These are phyloP conservation scores for Pseudoneurospora amorphoporcata DNA, from an alignment of 495 filamentous ascomycete species.

Conservation along the genomic window DNA sequence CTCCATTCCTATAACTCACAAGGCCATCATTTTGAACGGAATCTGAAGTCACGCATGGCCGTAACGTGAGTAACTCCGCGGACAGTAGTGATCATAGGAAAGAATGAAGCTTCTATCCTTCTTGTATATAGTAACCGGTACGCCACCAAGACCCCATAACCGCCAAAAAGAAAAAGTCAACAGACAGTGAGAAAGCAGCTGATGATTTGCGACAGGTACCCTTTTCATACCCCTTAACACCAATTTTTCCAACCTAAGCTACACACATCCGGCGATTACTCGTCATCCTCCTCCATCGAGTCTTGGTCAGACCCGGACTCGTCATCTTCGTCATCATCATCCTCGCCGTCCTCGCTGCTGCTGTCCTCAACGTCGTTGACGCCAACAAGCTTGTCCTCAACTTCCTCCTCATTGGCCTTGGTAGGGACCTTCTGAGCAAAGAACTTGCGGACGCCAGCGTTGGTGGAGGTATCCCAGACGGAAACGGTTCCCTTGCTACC, in stretches of 20 bases:
- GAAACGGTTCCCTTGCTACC: constrained; percentile 91
- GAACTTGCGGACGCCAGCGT: constrained; percentile 72
- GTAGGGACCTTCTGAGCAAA: constrained; percentile 64
- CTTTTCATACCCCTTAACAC: not conserved
- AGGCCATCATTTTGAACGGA: not conserved
- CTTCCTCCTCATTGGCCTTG: constrained; percentile 40
- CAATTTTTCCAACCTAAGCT: not conserved
- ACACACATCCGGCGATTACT: not conserved
- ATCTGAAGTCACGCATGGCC: not conserved
- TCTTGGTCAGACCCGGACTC: constrained; percentile 68
- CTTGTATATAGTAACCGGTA: not conserved
- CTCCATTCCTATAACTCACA: not conserved
- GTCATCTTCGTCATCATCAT: constrained; percentile 42
- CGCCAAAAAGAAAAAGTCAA: not conserved
- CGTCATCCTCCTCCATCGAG: constrained; percentile 80
- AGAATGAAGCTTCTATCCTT: not conserved
- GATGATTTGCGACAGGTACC: not conserved
- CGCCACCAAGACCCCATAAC: not conserved
- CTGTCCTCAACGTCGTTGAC: constrained; percentile 53
- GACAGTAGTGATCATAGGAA: not conserved
- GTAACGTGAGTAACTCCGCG: not conserved
- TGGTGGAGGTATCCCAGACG: constrained; percentile 95
- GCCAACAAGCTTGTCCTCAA: constrained; percentile 67
- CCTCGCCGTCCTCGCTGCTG: constrained; percentile 47
- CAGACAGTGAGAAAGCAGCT: not conserved